Base-by-base conservation (phyloP, 495 filamentous ascomycete genomes). In the Cryomyces antarcticus region DNA sequence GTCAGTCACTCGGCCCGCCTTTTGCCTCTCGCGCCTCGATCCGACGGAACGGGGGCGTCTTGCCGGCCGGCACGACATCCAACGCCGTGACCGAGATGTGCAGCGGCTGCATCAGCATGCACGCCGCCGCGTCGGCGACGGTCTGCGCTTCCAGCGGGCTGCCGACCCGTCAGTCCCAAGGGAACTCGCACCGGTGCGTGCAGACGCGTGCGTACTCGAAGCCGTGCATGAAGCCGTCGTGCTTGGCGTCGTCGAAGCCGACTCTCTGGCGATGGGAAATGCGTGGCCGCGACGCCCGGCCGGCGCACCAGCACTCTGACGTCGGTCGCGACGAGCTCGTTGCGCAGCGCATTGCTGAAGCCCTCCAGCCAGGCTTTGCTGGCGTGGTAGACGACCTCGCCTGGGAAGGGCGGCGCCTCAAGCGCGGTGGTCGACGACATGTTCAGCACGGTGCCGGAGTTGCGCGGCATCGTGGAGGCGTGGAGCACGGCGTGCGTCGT, bases 181-280 rank as follows among this genome's bases (percentile, higher is more conserved):
- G 17, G 17, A 24, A 2, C 17, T 24, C 17, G 17, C 17, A 24
- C 17, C 17, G 17, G 17, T 1, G 17, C 17, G 33, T 9, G 12
- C 9, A 3, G 12, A 35, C 9, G 33, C 33, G 7, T 1, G 3
- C 33, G 33, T 39, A 12, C 55, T 54, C 45, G 45, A 51, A 59
- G 2, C 61, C 61, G n/a, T 57, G 41, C 17, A 62, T 51, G 36
- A 62, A 60, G n/a, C 7, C 29, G 10, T 60, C 51, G 41, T 55
- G 57, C 43, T 45, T 45, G 40, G 50, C 42, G 46, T 53, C 41
- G 47, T 62, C 54, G 46, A 57, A 49, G 0, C 55, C 53, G 28
- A 65, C 60, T 6, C 62, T 38, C 35, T 51, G 52, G 29, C 51
- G 45, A 46, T 65, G 62, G 62, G 41, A 65, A 65, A 47, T 65